These are phyloP conservation scores for Arthrinium phaeospermum DNA, from an alignment of 2,329 filamentous ascomycete species.

Conservation along the genomic window DNA sequence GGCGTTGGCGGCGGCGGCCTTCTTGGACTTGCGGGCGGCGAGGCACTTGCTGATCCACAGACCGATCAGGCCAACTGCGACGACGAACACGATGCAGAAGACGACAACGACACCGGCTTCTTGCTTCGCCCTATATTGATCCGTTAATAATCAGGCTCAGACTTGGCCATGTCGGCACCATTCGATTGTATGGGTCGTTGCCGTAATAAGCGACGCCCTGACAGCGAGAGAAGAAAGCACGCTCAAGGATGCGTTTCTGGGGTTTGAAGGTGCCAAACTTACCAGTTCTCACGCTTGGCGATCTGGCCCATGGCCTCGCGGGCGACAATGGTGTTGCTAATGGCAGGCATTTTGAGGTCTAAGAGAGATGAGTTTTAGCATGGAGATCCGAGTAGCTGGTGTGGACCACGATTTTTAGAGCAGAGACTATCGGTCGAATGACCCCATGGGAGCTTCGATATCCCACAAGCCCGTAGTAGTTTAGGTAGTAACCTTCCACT, in stretches of 20 bases:
- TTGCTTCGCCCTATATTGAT: slow-evolving; percentile 32
- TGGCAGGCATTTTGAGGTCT: slow-evolving; percentile 39
- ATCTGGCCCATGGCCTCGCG: slow-evolving; percentile 39
- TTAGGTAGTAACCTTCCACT: background rate
- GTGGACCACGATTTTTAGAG: background rate
- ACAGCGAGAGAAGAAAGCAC: background rate
- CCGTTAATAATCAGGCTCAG: slow-evolving; percentile 22
- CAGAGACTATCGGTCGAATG: background rate
- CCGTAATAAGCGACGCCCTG: background rate
- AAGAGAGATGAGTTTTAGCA: slow-evolving; percentile 3
- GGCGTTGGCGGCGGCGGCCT: slow-evolving; percentile 27
- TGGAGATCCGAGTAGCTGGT: background rate
- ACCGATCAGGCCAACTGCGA: slow-evolving; percentile 36
- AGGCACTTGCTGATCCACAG: slow-evolving; percentile 39
- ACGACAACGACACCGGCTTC: slow-evolving; percentile 42
- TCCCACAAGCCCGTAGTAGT: background rate
- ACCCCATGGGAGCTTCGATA: background rate
- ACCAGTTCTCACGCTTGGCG: slow-evolving; percentile 40
- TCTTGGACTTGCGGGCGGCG: slow-evolving; percentile 36
- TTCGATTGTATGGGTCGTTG: background rate
- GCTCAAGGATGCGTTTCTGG: background rate
- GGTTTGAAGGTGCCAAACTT: slow-evolving; percentile 26
- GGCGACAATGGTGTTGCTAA: slow-evolving; percentile 41
- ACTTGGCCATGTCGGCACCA: background rate
- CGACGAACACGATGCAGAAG: slow-evolving; percentile 42